Conservation (phyloP, 2,329 filamentous ascomycete species). For the Fonsecaea monophora region DNA sequence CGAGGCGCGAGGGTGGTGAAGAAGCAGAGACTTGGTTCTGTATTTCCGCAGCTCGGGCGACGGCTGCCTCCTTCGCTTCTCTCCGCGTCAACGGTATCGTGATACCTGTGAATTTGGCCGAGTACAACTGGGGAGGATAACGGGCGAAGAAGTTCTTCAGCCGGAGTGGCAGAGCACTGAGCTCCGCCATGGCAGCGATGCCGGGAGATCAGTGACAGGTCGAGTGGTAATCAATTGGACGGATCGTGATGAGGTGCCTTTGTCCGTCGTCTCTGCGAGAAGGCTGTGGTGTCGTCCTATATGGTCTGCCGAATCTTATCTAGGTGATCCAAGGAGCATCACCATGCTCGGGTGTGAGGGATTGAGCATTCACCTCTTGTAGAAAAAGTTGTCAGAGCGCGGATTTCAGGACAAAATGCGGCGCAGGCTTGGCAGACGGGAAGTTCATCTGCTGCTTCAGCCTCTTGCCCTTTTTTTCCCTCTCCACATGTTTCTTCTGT, state of each 20-base stretch:
- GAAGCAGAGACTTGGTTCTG: slow-evolving; percentile 6
- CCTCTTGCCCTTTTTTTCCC: slow-evolving; percentile 20
- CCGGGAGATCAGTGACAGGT: background rate
- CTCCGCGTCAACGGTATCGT: slow-evolving; percentile 37
- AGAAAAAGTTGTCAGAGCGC: background rate
- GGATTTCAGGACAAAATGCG: slow-evolving; percentile 1
- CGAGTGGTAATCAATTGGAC: background rate
- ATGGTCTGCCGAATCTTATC: background rate
- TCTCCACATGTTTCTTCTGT: background rate
- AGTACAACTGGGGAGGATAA: slow-evolving; percentile 74
- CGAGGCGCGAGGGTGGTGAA: background rate
- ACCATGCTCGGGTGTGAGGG: background rate
- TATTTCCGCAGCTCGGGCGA: slow-evolving; percentile 15
- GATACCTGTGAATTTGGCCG: slow-evolving; percentile 44
- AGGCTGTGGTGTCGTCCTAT: background rate
- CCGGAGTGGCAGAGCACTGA: slow-evolving; percentile 68
- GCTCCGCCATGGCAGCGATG: slow-evolving; percentile 22
- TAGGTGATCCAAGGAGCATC: background rate
- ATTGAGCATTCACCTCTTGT: background rate
- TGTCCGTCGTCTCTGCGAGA: background rate
- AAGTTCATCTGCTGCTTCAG: slow-evolving; percentile 13
- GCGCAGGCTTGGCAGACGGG: slow-evolving; percentile 17
- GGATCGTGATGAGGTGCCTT: background rate
- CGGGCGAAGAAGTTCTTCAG: slow-evolving; percentile 87
- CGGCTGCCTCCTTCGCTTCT: slow-evolving; percentile 33